phyloP scores from a whole-genome alignment of 208 protist genomes.

The Leishmania lainsoni region DNA sequence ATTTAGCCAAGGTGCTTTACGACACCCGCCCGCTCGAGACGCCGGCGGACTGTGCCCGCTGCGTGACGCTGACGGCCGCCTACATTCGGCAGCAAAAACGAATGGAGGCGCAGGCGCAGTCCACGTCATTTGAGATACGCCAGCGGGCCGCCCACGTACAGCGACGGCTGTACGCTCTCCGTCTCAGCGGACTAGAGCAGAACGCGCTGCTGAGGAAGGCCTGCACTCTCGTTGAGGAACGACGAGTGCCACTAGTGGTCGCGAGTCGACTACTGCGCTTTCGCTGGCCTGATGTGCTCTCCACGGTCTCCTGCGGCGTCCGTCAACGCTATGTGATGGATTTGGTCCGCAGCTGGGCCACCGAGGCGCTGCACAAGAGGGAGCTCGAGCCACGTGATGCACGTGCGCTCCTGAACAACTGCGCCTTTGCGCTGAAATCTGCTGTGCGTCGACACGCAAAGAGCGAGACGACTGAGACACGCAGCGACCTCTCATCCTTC shows the following conservation, averaged over 20 bases:
- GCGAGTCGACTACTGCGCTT: slow-evolving; percentile 50
- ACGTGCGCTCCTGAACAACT: slow-evolving; percentile 46
- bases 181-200: slow-evolving; percentile 13
- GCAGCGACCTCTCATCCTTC: slow-evolving; percentile 16
- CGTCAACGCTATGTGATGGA: slow-evolving; percentile 46
- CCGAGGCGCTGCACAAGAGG: slow-evolving; percentile 32
- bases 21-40: not conserved
- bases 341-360: slow-evolving; percentile 47
- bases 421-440: slow-evolving; percentile 28
- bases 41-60: slow-evolving; percentile 7
- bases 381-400: slow-evolving; percentile 40
- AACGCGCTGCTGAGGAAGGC: slow-evolving; percentile 35
- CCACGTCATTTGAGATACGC: not conserved
- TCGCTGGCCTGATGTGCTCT: slow-evolving; percentile 49
- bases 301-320: slow-evolving; percentile 18
- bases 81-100: slow-evolving; percentile 31
- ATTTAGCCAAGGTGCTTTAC: slow-evolving; percentile 5
- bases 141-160: slow-evolving; percentile 16
- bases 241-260: slow-evolving; percentile 43
- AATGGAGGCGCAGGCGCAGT: slow-evolving; percentile 10
- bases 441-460: not conserved
- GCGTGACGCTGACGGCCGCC: slow-evolving; percentile 23
- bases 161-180: not conserved
- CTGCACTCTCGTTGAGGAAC: slow-evolving; percentile 40
- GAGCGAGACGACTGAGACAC: not conserved